phyloP scores from a whole-genome alignment of 371 early-diverging fungal genomes.

The Batrachochytrium dendrobatidis region DNA sequence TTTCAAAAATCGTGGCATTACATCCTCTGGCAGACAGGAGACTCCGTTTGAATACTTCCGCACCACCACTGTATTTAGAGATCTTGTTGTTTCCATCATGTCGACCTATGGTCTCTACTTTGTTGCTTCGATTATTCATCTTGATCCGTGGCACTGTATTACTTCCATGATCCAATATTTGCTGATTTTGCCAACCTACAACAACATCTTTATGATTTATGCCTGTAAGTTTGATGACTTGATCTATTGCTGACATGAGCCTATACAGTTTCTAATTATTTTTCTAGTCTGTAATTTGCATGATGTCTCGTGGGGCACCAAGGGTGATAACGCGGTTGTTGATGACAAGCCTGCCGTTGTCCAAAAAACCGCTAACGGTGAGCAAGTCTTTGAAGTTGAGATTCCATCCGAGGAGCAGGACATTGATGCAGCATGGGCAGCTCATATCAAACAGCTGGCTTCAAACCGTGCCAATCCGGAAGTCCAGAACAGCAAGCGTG shows the following conservation, averaged over 20 bases:
- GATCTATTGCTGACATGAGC: not conserved
- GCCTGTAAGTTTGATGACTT: slow-evolving; percentile 49
- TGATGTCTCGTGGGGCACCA: slow-evolving; percentile 89
- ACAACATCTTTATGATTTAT: slow-evolving; percentile 83
- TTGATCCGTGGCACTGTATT: slow-evolving; percentile 86
- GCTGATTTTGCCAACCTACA: slow-evolving; percentile 56
- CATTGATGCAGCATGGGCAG: slow-evolving; percentile 40
- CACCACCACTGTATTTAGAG: slow-evolving; percentile 49
- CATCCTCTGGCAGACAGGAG: slow-evolving; percentile 3
- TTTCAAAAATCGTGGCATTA: not conserved
- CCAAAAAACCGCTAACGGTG: slow-evolving; percentile 23
- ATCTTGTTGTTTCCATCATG: slow-evolving; percentile 64
- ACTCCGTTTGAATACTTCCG: slow-evolving; percentile 11
- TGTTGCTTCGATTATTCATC: slow-evolving; percentile 62
- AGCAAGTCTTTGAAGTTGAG: slow-evolving; percentile 42
- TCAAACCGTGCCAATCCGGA: not conserved
- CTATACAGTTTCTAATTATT: not conserved
- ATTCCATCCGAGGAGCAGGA: slow-evolving; percentile 70
- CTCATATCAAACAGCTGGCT: slow-evolving; percentile 4
- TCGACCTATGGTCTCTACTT: slow-evolving; percentile 82
- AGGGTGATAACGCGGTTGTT: slow-evolving; percentile 41
- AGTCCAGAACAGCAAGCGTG: slow-evolving; percentile 31
- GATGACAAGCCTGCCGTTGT: slow-evolving; percentile 13
- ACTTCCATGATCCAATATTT: slow-evolving; percentile 69
- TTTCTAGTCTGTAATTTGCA: slow-evolving; percentile 34